Base-by-base conservation (phyloP, 495 filamentous ascomycete species). In the Pseudotulostoma volvatum region DNA sequence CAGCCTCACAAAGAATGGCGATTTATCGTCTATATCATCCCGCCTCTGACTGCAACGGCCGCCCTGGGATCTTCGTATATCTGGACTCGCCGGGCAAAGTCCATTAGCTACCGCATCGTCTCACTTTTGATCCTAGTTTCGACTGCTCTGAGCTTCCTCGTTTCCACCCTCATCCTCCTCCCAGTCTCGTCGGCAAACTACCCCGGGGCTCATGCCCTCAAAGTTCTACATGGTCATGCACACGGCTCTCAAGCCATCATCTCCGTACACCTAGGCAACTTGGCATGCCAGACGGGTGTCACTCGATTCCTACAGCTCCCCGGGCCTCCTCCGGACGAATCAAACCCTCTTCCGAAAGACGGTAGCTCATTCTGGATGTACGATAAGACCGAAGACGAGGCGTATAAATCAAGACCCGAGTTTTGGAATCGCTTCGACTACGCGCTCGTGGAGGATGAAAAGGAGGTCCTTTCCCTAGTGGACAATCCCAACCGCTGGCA, bases 1-100 rank as follows among this genome's bases (percentile, higher is more conserved):
- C 78, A 92, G 33, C 87, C 90, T 3, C 90, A 99, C 58, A 99
- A 99, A 55, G 90, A 99, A 60, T 81, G 83, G 63, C 80, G 90
- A 14, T 99, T 99, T 63, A 80, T 99, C 45, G 67, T 96, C 42
- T 96, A 96, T 60, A 64, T 74, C 46, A 67, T 93, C 32, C 92
- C 92, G 0, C 62, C 75, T 0, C 59, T 95, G 3, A 93, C 90
- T 0, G 80, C 82, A 3, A 67, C 74, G 14, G 79, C 86, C 5
- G 76, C 85, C 0, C 63, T 84, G 1, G 76, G 76, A 13, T 81
- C 84, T 1, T 66, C 71, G 14, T 79, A 77, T 54, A 68, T 93
- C 41, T 90, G 78, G 70, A 74, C 66, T 0, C 72, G 76, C 16
- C 65, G 77, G 9, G 46, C 56, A 0, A 86, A 85, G 41, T 69